These are phyloP conservation scores for Nematocida displodere DNA, from an alignment of 371 early-diverging fungal species.

Conservation along the genomic window DNA sequence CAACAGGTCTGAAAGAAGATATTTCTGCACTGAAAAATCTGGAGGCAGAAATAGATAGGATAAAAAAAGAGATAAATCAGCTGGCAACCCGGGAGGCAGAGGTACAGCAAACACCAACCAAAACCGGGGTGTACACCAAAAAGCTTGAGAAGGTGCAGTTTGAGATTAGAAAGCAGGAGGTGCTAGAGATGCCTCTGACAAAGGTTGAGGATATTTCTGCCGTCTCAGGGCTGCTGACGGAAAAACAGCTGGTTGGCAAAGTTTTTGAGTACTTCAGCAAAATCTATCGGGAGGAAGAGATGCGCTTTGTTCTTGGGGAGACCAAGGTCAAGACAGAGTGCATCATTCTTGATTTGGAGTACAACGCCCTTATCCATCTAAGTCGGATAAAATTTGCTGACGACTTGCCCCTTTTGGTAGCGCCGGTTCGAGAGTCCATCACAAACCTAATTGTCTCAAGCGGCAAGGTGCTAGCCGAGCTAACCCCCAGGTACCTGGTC, in stretches of 20 bases:
- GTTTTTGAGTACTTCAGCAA: constrained; percentile 27
- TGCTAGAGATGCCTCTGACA: not conserved
- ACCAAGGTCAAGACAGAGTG: not conserved
- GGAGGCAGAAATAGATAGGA: constrained; percentile 5
- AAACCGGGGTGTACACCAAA: constrained; percentile 6
- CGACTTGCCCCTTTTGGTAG: not conserved
- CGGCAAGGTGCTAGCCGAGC: not conserved
- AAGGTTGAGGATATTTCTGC: constrained; percentile 2
- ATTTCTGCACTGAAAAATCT: not conserved
- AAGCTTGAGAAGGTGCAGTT: constrained; percentile 26
- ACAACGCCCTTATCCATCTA: constrained; percentile 3
- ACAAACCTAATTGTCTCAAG: not conserved
- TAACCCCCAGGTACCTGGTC: not conserved
- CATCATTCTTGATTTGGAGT: not conserved
- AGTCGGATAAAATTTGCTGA: constrained; percentile 1
- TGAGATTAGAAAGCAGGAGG: constrained; percentile 29
- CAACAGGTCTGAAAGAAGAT: constrained; percentile 4
- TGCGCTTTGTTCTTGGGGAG: not conserved
- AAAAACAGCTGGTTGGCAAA: constrained; percentile 18
- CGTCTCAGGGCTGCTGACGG: not conserved
- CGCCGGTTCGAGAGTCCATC: not conserved
- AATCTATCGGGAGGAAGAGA: constrained; percentile 11
- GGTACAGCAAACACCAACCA: not conserved
- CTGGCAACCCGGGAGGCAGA: constrained; percentile 1
- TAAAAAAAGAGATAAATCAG: constrained; percentile 24